These are phyloP conservation scores for Falciphora oryzae DNA, from an alignment of 2,329 filamentous ascomycete species.

Conservation along the genomic window DNA sequence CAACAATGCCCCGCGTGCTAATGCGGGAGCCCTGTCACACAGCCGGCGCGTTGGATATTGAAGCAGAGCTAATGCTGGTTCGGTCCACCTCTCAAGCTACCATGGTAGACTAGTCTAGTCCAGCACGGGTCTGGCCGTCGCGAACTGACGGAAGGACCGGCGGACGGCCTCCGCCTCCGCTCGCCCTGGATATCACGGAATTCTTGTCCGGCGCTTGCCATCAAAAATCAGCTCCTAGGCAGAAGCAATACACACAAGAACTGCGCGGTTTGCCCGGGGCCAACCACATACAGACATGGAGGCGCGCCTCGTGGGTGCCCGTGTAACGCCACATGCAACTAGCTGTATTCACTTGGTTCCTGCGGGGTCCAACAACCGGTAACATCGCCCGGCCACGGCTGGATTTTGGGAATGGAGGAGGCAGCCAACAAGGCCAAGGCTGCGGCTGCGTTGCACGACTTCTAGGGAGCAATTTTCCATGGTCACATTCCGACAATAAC, in stretches of 20 bases:
- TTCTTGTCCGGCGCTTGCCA: no score
- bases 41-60: no score
- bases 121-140: no score
- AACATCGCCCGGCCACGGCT: neutral
- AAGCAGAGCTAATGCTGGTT: no score
- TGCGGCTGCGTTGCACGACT: no score
- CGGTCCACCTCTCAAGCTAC: no score
- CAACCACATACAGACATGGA: neutral
- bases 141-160: neutral
- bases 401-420: neutral
- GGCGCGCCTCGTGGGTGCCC: no score
- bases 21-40: no score
- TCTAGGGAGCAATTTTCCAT: no score
- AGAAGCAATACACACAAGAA: neutral
- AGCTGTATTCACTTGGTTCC: neutral
- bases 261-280: neutral
- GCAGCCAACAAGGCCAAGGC: neutral
- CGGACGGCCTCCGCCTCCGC: neutral
- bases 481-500: no score
- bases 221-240: neutral
- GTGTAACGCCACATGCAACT: no score
- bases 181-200: no score
- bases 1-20: neutral
- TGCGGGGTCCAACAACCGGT: neutral
- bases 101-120: neutral